These are phyloP conservation scores for Aspergillus sp. DNA, from an alignment of 2,329 filamentous ascomycete genomes.

Conservation along the genomic window DNA sequence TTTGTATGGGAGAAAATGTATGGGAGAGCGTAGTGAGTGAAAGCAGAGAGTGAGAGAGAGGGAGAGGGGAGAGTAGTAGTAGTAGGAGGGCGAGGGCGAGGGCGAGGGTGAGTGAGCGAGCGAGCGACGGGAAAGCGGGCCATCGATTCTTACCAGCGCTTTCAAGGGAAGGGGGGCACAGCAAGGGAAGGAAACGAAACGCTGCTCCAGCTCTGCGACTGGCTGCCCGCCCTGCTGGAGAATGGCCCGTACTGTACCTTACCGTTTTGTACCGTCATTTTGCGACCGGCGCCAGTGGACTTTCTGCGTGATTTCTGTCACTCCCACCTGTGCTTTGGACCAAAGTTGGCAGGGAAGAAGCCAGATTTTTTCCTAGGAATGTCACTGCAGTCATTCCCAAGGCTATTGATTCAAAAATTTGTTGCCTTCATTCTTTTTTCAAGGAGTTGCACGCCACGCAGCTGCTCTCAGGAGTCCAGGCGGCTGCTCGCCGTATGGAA, in stretches of 20 bases:
- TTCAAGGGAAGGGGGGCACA: slow-evolving; percentile 22
- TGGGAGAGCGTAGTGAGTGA: slow-evolving; percentile 34
- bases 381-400: neutral
- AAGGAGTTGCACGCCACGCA: neutral
- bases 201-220: slow-evolving; percentile 25
- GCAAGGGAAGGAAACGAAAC: slow-evolving; percentile 28
- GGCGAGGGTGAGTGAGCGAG: slow-evolving; percentile 23
- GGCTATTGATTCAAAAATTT: neutral
- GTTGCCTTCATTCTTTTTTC: neutral
- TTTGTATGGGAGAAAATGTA: slow-evolving; percentile 39
- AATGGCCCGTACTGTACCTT: slow-evolving; percentile 23
- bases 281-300: slow-evolving; percentile 3
- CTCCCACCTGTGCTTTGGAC: neutral
- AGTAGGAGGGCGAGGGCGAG: slow-evolving; percentile 34
- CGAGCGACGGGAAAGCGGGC: slow-evolving; percentile 24
- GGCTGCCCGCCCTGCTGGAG: slow-evolving; percentile 22
- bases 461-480: slow-evolving; percentile 1
- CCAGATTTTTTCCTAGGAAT: slow-evolving; percentile 1
- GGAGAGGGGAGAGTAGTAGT: slow-evolving; percentile 30
- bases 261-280: slow-evolving; percentile 20
- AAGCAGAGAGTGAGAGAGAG: slow-evolving; percentile 31
- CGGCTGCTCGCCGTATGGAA: slow-evolving; percentile 7
- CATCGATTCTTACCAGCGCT: slow-evolving; percentile 17
- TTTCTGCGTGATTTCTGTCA: neutral
- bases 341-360: slow-evolving; percentile 1